Percentiles rank a stretch among this genome's conserved stretches.
Conservation (phyloP, 2,329 filamentous ascomycete species). For the Apiospora phragmitis region DNA sequence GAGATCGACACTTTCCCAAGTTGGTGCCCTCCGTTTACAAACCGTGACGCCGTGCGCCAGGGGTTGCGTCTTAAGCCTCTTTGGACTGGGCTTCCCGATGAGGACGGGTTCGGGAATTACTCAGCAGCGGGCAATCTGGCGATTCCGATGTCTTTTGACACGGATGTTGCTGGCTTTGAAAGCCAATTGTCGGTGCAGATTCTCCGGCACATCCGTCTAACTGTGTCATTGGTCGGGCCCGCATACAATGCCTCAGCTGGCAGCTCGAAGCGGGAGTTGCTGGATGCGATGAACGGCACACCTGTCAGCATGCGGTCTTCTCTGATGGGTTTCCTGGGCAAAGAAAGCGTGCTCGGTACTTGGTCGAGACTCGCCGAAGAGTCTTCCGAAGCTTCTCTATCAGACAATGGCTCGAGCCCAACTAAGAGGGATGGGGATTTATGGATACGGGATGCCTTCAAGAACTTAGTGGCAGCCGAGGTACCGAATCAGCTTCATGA, state of each 20-base stretch:
- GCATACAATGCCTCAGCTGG: background rate
- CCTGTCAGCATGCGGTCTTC: background rate
- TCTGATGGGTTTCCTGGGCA: background rate
- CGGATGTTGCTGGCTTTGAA: background rate
- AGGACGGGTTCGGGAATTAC: background rate
- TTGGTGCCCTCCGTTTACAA: background rate
- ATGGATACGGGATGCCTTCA: background rate
- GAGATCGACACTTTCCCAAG: background rate
- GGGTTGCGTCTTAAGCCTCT: background rate
- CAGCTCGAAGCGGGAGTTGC: background rate
- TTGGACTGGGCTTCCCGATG: background rate
- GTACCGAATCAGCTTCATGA: background rate
- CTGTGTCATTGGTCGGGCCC: background rate
- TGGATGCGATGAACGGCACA: background rate
- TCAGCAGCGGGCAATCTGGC: background rate
- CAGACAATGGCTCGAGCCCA: too few species aligned
- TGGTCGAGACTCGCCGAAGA: background rate
- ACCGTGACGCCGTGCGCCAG: background rate
- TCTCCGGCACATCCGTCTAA: background rate
- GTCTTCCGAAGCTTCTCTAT: background rate
- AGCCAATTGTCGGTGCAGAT: background rate
- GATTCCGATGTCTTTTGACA: background rate
- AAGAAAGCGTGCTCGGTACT: background rate
- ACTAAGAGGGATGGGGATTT: background rate
- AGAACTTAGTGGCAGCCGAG: background rate